These are phyloP conservation scores for Ganoderma lingzhi DNA, from an alignment of 1,284 basidiomycete genomes.

Conservation along the genomic window DNA sequence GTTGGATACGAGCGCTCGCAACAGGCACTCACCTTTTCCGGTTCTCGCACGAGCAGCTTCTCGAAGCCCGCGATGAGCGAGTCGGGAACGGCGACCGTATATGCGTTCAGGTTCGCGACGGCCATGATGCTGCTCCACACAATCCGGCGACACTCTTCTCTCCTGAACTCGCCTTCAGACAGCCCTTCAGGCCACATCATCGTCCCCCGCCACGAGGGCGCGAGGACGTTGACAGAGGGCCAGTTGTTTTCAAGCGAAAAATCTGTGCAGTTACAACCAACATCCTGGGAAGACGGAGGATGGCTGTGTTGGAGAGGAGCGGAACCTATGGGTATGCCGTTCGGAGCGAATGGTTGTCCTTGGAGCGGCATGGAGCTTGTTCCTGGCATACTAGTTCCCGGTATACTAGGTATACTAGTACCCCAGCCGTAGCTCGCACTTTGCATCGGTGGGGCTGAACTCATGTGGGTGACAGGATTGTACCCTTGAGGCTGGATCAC, in stretches of 20 bases:
- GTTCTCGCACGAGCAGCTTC: slow-evolving; percentile 67
- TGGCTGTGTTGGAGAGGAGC: not conserved
- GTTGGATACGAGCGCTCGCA: not conserved
- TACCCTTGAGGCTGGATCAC: slow-evolving; percentile 2
- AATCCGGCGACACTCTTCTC: slow-evolving; percentile 72
- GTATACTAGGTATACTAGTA: not conserved
- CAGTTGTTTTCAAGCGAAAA: slow-evolving; percentile 60
- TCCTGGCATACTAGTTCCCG: not conserved
- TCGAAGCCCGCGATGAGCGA: slow-evolving; percentile 41
- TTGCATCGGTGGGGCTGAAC: not conserved
- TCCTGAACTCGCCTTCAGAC: slow-evolving; percentile 66
- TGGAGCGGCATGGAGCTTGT: not conserved
- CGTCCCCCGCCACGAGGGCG: slow-evolving; percentile 68
- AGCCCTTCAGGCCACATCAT: slow-evolving; percentile 69
- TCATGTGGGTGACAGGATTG: slow-evolving; percentile 12
- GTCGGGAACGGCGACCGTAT: slow-evolving; percentile 56
- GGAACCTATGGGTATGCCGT: not conserved
- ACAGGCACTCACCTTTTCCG: slow-evolving; percentile 63
- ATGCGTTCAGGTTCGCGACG: slow-evolving; percentile 66
- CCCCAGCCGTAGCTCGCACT: not conserved
- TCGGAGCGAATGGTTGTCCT: not conserved
- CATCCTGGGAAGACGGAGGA: slow-evolving; percentile 19
- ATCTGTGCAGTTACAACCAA: slow-evolving; percentile 56
- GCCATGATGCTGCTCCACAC: slow-evolving; percentile 74
- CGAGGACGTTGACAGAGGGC: slow-evolving; percentile 55